Base-by-base conservation (phyloP, 164 flowering plant genomes). In the Vitis amurensis region DNA sequence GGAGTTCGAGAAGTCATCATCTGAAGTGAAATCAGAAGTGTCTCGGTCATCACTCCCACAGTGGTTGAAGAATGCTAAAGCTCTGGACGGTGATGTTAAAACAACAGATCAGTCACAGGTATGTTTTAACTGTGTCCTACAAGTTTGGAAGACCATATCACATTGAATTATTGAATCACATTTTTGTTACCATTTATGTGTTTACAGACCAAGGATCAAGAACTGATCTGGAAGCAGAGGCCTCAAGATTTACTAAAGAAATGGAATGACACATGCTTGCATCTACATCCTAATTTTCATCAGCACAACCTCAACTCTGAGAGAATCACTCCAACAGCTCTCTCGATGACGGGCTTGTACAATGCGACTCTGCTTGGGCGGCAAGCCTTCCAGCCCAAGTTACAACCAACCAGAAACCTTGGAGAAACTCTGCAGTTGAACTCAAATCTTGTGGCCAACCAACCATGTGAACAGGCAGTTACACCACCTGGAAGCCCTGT, bases 21-120 rank as follows among this genome's bases (percentile, higher is more conserved):
- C 91, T 4, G 92, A 86, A 50, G 72, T 72, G 11, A 84, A 85
- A 79, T 67, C 80, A 48, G 97, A 89, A 69, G 78, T 77, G 23
- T 31, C 77, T 53, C 72, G 66, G 68, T 77, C 83, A 7, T 51
- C 81, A 2, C 78, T 95, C 73, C 99, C 99, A 14, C 90, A 69
- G 71, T 95, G 99, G 99, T 69, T 95, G 83, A 94, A 90, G 64
- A 85, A 73, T 67, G 94, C 94, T 1, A 88, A 86, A 78, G 67
- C 73, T 37, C 66, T 67, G 27, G 74, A 71, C 53, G 71, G 64
- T 66, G 79, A 69, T 55, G 50, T 9, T 23, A 78, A 77, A 70
- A 55, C 74, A 7, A 16, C 66, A 6, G 87, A 87, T 75, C 82
- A 77, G 31, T 61, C 74, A 23, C 80, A 83, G 83, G 97, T 88